These are phyloP conservation scores for Candida alai DNA, from an alignment of 805 yeast species.

Conservation along the genomic window DNA sequence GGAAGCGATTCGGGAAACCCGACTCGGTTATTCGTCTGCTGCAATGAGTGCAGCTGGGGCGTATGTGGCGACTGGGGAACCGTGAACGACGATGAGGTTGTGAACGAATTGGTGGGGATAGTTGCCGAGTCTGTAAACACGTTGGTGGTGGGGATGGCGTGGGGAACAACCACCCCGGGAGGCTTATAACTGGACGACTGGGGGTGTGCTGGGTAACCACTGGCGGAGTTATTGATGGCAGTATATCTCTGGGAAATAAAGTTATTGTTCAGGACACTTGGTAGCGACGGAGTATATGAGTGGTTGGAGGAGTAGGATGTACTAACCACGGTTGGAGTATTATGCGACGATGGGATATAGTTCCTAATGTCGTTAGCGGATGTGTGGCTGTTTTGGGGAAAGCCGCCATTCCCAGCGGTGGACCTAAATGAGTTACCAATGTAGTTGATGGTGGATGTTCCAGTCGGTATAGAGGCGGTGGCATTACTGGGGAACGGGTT, in stretches of 20 bases:
- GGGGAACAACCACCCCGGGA: slow-evolving; percentile 17
- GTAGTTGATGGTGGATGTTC: background rate
- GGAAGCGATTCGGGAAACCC: no score
- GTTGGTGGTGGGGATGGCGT: slow-evolving; percentile 52
- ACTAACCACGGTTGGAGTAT: slow-evolving; percentile 41
- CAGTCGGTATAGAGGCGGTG: slow-evolving; percentile 1
- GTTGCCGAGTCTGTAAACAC: slow-evolving; percentile 47
- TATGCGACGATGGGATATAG: slow-evolving; percentile 40
- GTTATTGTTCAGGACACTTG: slow-evolving; percentile 12
- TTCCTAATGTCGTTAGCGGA: slow-evolving; percentile 15
- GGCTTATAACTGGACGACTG: slow-evolving; percentile 11
- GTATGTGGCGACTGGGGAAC: no score
- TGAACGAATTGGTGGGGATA: slow-evolving; percentile 8
- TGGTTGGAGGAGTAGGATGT: slow-evolving; percentile 41
- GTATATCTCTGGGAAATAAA: slow-evolving; percentile 11
- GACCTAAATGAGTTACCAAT: background rate
- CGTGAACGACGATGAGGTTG: slow-evolving; percentile 10
- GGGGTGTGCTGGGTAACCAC: slow-evolving; percentile 4
- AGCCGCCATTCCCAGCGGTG: slow-evolving; percentile 1
- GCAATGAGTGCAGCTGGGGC: no score
- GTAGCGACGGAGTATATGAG: slow-evolving; percentile 25
- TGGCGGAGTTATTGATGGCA: slow-evolving; percentile 10
- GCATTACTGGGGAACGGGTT: slow-evolving; percentile 1
- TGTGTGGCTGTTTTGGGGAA: slow-evolving; percentile 5
- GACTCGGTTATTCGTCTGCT: no score